A percentile compares a stretch with the other conserved stretches of the same genome.
These are phyloP conservation scores for Pilaira anomala DNA, from an alignment of 192 early-diverging fungal genomes.

Conservation along the genomic window DNA sequence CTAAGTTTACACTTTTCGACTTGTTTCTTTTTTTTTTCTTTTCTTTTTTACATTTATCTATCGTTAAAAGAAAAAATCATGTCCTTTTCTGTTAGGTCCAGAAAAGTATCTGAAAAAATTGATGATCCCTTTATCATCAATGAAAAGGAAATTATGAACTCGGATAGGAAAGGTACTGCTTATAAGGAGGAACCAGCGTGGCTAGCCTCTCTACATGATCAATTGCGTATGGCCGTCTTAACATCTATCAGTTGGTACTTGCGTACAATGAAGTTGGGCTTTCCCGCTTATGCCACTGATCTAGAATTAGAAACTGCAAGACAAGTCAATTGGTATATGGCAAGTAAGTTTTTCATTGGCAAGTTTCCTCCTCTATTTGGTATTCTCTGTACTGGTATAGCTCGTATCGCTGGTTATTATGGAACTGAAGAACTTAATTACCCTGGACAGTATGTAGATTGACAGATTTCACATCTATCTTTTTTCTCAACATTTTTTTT, in stretches of 20 bases:
- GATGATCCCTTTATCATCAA: neutral
- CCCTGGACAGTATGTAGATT: constrained; percentile 33
- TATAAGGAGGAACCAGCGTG: neutral
- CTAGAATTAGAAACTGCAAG: constrained; percentile 14
- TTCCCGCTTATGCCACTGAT: neutral
- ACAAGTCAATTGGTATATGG: constrained; percentile 29
- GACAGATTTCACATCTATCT: neutral
- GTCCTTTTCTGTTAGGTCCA: neutral
- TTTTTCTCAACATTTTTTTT: neutral
- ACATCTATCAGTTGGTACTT: neutral
- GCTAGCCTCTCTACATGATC: neutral
- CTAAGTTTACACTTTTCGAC: no score
- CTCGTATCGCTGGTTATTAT: constrained; percentile 21
- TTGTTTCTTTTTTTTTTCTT: neutral
- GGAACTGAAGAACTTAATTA: constrained; percentile 23
- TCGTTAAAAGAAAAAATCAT: neutral
- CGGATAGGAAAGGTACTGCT: neutral
- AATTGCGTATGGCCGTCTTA: neutral
- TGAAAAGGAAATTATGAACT: neutral
- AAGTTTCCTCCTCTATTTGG: constrained; percentile 23
- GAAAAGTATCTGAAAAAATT: neutral
- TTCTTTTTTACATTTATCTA: neutral
- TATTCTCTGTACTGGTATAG: constrained; percentile 13
- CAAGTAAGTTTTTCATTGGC: constrained; percentile 31
- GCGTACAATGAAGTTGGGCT: constrained; percentile 10